Conservation (phyloP, 1,284 basidiomycete species). For the Ceratobasidium sp. region DNA sequence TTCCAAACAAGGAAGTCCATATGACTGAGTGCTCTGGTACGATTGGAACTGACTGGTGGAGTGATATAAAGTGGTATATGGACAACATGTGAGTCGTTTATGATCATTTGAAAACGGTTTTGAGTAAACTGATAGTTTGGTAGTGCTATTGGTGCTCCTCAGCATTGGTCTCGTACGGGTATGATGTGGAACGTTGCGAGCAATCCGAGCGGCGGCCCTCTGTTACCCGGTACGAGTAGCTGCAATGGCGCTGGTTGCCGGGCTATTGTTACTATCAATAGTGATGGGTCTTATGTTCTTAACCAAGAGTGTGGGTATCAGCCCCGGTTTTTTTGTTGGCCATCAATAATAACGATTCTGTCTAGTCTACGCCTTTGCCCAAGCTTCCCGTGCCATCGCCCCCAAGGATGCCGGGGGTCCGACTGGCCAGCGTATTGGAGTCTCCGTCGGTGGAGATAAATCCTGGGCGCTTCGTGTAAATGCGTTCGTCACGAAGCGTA, state of each 20-base stretch:
- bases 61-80: no score
- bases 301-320: conserved; percentile 72
- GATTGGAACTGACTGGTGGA: no score
- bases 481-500: conserved; percentile 68
- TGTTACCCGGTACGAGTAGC: conserved; percentile 68
- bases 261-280: conserved; percentile 69
- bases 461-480: conserved; percentile 67
- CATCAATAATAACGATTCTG: no score
- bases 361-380: conserved; percentile 79
- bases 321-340: no score
- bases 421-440: conserved; percentile 69
- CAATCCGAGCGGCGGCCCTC: no score
- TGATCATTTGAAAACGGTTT: no score
- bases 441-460: conserved; percentile 63
- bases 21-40: conserved; percentile 61
- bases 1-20: conserved; percentile 59
- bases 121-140: no score
- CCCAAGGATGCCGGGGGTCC: conserved; percentile 72
- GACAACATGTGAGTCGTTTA: no score
- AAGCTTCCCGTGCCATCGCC: conserved; percentile 71
- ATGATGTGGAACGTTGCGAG: no score
- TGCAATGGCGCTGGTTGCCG: conserved; percentile 68
- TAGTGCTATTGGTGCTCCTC: conserved; percentile 67
- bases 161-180: no score
- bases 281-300: conserved; percentile 63